Conservation (phyloP, 495 filamentous ascomycete species). For the Oidiodendron maius region DNA sequence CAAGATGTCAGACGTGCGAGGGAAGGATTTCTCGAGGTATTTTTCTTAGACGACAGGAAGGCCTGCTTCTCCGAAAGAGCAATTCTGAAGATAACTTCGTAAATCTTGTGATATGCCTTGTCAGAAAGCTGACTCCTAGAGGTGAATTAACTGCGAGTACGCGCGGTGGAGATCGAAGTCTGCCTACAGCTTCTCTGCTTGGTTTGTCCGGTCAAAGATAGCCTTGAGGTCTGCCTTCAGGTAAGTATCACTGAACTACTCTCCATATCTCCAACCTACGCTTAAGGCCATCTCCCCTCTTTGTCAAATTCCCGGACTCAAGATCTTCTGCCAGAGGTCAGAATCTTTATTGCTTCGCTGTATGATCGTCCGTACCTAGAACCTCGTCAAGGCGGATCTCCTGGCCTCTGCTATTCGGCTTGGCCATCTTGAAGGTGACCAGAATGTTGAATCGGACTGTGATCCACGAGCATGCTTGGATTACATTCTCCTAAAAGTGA, state of each 20-base stretch:
- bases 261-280: conserved; percentile 5
- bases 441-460: not conserved
- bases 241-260: not conserved
- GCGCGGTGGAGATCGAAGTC: not conserved
- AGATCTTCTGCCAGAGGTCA: not conserved
- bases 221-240: conserved; percentile 48
- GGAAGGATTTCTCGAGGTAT: conserved; percentile 37
- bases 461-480: not conserved
- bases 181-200: conserved; percentile 50
- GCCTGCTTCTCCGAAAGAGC: conserved; percentile 58
- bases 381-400: conserved; percentile 10
- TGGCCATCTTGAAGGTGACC: conserved; percentile 7
- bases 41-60: conserved; percentile 51
- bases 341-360: too few species aligned
- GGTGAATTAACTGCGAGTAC: conserved; percentile 14
- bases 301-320: not conserved
- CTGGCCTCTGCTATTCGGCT: not conserved
- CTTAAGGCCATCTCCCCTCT: not conserved
- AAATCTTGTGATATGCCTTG: conserved; percentile 73
- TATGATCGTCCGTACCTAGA: conserved; percentile 15
- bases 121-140: conserved; percentile 47
- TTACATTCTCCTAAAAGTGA: not conserved
- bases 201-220: conserved; percentile 55
- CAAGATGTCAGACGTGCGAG: conserved; percentile 58
- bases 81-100: conserved; percentile 72